Conservation (phyloP, 2,329 filamentous ascomycete genomes). For the Penicillium sp. region DNA sequence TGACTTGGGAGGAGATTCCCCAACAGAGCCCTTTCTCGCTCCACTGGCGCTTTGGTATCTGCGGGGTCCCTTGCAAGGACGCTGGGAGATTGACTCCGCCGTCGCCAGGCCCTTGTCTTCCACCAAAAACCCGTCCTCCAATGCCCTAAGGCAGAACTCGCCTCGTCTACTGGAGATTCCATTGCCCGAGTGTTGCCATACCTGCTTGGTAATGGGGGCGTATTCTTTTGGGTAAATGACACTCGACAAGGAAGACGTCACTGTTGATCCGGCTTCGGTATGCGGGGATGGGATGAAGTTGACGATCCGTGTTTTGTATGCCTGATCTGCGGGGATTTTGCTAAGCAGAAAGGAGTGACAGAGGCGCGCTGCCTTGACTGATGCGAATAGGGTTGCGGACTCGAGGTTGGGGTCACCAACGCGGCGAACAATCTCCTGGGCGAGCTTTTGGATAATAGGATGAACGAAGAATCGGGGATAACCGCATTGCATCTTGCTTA, state of each 20-base stretch:
- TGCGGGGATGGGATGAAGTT: conserved; percentile 57
- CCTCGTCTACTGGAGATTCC: conserved; percentile 87
- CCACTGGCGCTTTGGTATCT: conserved; percentile 65
- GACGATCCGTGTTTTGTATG: conserved; percentile 56
- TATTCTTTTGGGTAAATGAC: conserved; percentile 69
- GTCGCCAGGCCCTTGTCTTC: conserved; percentile 43
- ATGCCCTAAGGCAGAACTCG: conserved; percentile 79
- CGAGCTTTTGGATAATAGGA: conserved; percentile 73
- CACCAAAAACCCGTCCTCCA: conserved; percentile 67
- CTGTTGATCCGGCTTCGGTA: conserved; percentile 61
- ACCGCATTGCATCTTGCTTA: conserved; percentile 79
- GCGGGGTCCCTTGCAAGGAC: conserved; percentile 67
- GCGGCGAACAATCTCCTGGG: conserved; percentile 63
- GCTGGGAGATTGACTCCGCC: conserved; percentile 29
- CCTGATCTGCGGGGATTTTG: conserved; percentile 32
- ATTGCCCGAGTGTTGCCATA: conserved; percentile 96
- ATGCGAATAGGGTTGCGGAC: conserved; percentile 78
- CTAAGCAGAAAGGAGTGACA: conserved; percentile 71
- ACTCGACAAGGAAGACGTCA: conserved; percentile 64
- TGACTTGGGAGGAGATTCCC: conserved; percentile 34
- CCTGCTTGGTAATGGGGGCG: conserved; percentile 78
- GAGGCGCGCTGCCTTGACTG: conserved; percentile 64
- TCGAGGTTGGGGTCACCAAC: conserved; percentile 58
- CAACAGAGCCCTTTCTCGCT: conserved; percentile 52
- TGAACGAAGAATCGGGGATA: conserved; percentile 97